These are phyloP conservation scores for Magnusiomyces paraingens DNA, from an alignment of 1,139 yeast genomes.

Conservation along the genomic window DNA sequence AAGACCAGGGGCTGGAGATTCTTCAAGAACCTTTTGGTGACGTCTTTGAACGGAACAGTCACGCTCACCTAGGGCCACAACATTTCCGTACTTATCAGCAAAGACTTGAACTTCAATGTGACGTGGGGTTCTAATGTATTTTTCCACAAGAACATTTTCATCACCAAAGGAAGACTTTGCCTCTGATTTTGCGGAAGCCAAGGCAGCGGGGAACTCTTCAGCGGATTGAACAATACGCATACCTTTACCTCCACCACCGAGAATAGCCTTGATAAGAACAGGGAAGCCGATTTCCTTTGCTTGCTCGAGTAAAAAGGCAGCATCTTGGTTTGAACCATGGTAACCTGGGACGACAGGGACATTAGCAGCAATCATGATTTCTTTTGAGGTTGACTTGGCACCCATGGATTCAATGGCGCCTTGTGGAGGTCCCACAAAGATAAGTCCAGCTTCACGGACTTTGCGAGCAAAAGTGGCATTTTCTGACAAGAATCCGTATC, in stretches of 20 bases:
- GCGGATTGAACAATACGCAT: constrained; percentile 38
- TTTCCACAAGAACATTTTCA: constrained; percentile 41
- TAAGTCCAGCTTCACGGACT: constrained; percentile 35
- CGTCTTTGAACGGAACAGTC: constrained; percentile 46
- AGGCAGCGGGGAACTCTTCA: constrained; percentile 33
- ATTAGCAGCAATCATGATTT: constrained; percentile 33
- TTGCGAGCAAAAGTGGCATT: constrained; percentile 40
- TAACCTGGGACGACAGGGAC: constrained; percentile 49
- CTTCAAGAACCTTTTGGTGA: constrained; percentile 47
- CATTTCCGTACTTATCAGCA: constrained; percentile 42
- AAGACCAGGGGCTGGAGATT: constrained; percentile 48
- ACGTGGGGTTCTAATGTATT: constrained; percentile 40
- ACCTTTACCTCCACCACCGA: constrained; percentile 52
- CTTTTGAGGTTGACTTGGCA: constrained; percentile 32
- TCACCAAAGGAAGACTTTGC: constrained; percentile 41
- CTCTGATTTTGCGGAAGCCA: constrained; percentile 39
- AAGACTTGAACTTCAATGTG: constrained; percentile 45
- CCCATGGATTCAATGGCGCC: constrained; percentile 35
- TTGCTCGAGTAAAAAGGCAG: constrained; percentile 30
- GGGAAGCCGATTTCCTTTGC: constrained; percentile 43
- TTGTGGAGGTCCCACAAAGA: constrained; percentile 44
- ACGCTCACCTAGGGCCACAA: constrained; percentile 42
- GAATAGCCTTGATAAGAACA: constrained; percentile 44
- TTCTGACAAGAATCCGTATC: constrained; percentile 43
- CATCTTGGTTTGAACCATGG: constrained; percentile 35